Conservation (phyloP, 1,139 yeast species). For the Pneumocystis canis region DNA sequence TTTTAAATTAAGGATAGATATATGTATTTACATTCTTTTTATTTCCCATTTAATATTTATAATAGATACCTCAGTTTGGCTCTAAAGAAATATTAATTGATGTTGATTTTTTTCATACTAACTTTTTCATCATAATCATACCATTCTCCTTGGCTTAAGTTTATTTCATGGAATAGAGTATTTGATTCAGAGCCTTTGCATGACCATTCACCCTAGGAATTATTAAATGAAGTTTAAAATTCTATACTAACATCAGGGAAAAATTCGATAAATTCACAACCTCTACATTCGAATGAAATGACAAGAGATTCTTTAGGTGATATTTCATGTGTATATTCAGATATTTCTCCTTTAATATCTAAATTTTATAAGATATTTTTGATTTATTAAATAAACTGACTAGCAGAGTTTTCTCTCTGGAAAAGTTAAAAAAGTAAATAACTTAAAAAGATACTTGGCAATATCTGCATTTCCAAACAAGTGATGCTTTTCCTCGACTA, state of each 20-base stretch:
- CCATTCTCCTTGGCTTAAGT: slow-evolving; percentile 73
- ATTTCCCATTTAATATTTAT: slow-evolving; percentile 56
- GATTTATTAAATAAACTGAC: slow-evolving; percentile 1
- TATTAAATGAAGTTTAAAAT: not conserved
- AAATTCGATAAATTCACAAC: slow-evolving; percentile 58
- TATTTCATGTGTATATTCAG: slow-evolving; percentile 14
- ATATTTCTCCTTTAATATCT: slow-evolving; percentile 5
- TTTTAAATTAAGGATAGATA: not conserved
- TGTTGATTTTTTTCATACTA: slow-evolving; percentile 20
- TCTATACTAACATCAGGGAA: slow-evolving; percentile 33
- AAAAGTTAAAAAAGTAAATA: not conserved
- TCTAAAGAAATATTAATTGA: not conserved
- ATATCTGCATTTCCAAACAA: slow-evolving; percentile 59
- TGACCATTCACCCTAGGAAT: slow-evolving; percentile 38
- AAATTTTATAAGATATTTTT: not conserved
- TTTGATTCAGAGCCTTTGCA: slow-evolving; percentile 43
- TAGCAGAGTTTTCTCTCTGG: slow-evolving; percentile 30
- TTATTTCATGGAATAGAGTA: slow-evolving; percentile 49
- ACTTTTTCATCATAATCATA: slow-evolving; percentile 87
- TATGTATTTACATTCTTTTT: slow-evolving; percentile 13
- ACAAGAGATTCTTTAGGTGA: slow-evolving; percentile 31
- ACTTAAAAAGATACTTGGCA: slow-evolving; percentile 28
- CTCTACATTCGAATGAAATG: slow-evolving; percentile 70
- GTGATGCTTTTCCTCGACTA: slow-evolving; percentile 71
- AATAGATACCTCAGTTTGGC: slow-evolving; percentile 55